Evolutionary conservation across 352 stramenopile species (phyloP).

Genomic region (Globisporangium okanoganense): DNA sequence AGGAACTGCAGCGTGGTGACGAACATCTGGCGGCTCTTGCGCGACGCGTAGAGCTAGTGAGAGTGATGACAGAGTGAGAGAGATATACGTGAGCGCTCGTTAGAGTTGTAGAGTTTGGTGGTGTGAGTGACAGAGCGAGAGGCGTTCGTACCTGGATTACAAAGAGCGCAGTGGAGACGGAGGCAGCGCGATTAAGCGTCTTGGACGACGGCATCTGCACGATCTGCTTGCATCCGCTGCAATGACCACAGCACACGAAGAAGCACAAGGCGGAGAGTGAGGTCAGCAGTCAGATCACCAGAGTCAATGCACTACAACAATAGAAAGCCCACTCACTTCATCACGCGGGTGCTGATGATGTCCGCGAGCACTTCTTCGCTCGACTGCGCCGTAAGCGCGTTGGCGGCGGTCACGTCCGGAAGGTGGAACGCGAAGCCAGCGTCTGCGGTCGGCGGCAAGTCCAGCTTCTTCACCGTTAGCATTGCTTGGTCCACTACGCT

Average conservation of each 20-base stretch:
- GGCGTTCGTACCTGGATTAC: slow-evolving; percentile 44
- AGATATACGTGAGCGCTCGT: neutral
- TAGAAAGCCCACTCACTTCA: slow-evolving; percentile 25
- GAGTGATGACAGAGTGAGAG: neutral
- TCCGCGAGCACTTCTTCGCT: slow-evolving; percentile 54
- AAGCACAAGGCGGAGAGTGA: neutral
- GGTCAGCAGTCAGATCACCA: neutral
- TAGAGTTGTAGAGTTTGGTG: too few species aligned
- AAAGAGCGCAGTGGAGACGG: slow-evolving; percentile 64
- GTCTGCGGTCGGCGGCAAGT: slow-evolving; percentile 21
- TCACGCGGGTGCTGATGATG: slow-evolving; percentile 57
- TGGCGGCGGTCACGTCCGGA: slow-evolving; percentile 22
- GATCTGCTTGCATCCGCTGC: slow-evolving; percentile 49
- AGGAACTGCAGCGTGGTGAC: slow-evolving; percentile 56
- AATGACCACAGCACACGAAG: neutral
- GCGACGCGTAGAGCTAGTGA: slow-evolving; percentile 66
- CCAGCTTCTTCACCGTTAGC: slow-evolving; percentile 16
- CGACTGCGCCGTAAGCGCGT: slow-evolving; percentile 22
- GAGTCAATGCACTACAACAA: neutral
- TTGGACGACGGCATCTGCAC: slow-evolving; percentile 53
- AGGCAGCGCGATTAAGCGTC: slow-evolving; percentile 62
- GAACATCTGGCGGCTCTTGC: slow-evolving; percentile 53
- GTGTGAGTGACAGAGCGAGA: too few species aligned
- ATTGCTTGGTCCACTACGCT: neutral
- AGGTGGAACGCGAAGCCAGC: slow-evolving; percentile 74